Percentiles rank a stretch among this genome's conserved stretches.
Conservation (phyloP, 2,329 filamentous ascomycete species). For the Botrytis hyacinthi region DNA sequence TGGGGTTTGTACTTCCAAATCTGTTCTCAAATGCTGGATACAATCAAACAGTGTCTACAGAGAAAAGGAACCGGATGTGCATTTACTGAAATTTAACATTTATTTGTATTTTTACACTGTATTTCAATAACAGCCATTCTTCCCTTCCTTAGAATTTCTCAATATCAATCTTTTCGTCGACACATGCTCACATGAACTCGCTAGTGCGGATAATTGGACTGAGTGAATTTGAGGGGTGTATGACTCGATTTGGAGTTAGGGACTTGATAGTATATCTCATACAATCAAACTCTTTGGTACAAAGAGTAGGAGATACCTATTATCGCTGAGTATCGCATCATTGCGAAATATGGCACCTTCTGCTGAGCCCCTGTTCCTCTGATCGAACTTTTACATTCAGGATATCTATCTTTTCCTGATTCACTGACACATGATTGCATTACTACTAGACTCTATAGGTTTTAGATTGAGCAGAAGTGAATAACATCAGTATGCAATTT, state of each 20-base stretch:
- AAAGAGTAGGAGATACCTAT: neutral
- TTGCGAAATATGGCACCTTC: neutral
- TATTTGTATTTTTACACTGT: neutral
- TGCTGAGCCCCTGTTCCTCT: neutral
- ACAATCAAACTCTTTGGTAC: neutral
- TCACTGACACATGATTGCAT: neutral
- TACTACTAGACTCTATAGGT: neutral
- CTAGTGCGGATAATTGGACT: neutral
- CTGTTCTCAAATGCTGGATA: neutral
- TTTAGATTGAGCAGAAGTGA: neutral
- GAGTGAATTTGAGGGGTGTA: neutral
- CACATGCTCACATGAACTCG: neutral
- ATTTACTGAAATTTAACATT: too few relatives aligned
- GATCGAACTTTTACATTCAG: neutral
- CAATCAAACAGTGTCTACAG: neutral
- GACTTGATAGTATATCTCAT: neutral
- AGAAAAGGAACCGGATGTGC: too few relatives aligned
- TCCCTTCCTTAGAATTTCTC: neutral
- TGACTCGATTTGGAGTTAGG: neutral
- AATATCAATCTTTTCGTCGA: neutral
- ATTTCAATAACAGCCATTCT: neutral
- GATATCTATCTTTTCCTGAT: too few relatives aligned
- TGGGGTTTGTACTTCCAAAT: rapidly evolving
- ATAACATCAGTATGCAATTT: neutral
- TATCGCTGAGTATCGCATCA: neutral